Base-by-base conservation (phyloP, 1,284 basidiomycete genomes). In the Hemileia vastatrix region DNA sequence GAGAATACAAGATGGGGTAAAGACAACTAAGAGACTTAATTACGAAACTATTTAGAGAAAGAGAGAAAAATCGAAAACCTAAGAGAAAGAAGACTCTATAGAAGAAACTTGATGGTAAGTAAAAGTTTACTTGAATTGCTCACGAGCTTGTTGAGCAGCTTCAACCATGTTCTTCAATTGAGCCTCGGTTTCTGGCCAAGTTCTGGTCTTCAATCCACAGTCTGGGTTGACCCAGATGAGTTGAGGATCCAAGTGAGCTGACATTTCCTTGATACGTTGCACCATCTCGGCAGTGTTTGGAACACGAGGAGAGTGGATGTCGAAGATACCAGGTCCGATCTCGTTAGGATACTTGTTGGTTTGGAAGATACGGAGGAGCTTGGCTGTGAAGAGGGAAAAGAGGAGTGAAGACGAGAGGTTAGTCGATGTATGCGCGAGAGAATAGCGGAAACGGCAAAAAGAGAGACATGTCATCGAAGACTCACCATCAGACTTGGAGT, bases 221-320 rank as follows among this genome's bases (percentile, higher is more conserved):
- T 88, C 86, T 66, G 94, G 94, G 84, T 97, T 97, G 80, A 96
- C 82, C 77, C 92, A 88, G 78, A 70, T 65, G 60, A 68, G 69
- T 67, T 73, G 68, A 67, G 66, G 67, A 71, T 68, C 68, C 43
- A 75, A 68, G 57, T 70, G 68, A 66, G 71, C 65, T 58, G 66
- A 67, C 83, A 94, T 92, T 68, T 84, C 79, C 78, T 84, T 83
- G 77, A 98, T 83, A 74, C 92, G 89, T 72, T 94, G 87, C 81
- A 86, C 86, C 82, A 97, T 93, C 82, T 99, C 94, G 78, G 92
- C 83, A 73, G 85, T 84, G 65, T 84, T 81, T 60, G 94, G 95
- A 67, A 98, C 90, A 84, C 94, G 93, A 69, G 94, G 94, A 72
- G 92, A 96, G 83, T 97, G 94, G 80, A 98, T 96, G 80, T 97